A percentile compares a stretch with the other conserved stretches of the same genome.
Evolutionary conservation across 2,329 filamentous ascomycete species (phyloP).

Genomic region (Alternaria arbusti): DNA sequence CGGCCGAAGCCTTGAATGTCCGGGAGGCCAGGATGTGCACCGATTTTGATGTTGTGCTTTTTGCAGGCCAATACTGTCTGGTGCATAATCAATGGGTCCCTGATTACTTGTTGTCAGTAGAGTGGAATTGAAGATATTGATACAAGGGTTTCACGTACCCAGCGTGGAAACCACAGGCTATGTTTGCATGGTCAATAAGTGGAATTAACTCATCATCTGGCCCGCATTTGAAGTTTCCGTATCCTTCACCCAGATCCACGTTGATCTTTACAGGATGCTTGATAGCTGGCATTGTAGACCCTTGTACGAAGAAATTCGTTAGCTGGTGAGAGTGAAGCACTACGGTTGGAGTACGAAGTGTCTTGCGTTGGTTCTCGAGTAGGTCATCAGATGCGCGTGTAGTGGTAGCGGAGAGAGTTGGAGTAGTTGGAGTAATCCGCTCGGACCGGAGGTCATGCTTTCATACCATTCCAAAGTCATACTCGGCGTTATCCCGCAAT

Average conservation of each 20-base stretch:
- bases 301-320: not conserved
- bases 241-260: constrained; percentile 61
- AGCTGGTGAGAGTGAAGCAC: not conserved
- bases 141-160: constrained; percentile 23
- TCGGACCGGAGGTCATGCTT: not conserved
- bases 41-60: constrained; percentile 61
- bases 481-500: not conserved
- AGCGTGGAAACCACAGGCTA: constrained; percentile 67
- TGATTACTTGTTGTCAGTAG: constrained; percentile 18
- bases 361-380: not conserved
- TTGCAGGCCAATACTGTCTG: constrained; percentile 66
- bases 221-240: constrained; percentile 59
- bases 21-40: constrained; percentile 70
- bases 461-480: not conserved
- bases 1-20: constrained; percentile 70
- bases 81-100: constrained; percentile 69
- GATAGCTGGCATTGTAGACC: constrained; percentile 54
- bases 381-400: not conserved
- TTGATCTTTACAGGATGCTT: constrained; percentile 62
- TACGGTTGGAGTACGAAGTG: not conserved
- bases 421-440: not conserved
- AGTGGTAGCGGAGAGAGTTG: not conserved
- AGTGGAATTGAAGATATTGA: not conserved
- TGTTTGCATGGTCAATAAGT: constrained; percentile 67
- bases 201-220: constrained; percentile 67